Conservation (phyloP, 768 basidiomycete genomes). For the Hygrophorus pudorinus region DNA sequence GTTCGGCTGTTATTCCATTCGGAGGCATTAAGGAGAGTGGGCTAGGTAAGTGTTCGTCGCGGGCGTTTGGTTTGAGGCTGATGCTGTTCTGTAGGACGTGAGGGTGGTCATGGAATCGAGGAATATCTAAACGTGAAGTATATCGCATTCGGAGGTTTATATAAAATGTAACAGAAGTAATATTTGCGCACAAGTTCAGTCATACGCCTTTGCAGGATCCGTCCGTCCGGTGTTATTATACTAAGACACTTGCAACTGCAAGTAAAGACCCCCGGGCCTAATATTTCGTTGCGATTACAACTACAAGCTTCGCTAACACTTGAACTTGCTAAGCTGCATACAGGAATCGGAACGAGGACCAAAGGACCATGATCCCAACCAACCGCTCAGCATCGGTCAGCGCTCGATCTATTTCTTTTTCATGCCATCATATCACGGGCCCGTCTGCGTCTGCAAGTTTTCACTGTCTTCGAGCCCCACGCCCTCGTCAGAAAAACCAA, state of each 20-base stretch:
- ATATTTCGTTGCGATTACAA: too few relatives aligned
- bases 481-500: too few relatives aligned
- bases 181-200: too few relatives aligned
- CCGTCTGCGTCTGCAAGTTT: not conserved
- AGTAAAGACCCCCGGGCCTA: too few relatives aligned
- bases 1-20: conserved; percentile 67
- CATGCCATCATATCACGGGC: not conserved
- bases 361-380: conserved; percentile 1
- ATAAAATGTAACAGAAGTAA: too few relatives aligned
- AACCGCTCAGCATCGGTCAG: conserved; percentile 1
- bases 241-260: too few relatives aligned
- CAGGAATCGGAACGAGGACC: too few relatives aligned
- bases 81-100: conserved; percentile 45
- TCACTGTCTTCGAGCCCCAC: not conserved
- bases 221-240: too few relatives aligned
- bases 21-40: conserved; percentile 92
- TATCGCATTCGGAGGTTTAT: conserved; percentile 70
- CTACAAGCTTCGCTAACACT: too few relatives aligned
- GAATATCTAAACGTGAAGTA: conserved; percentile 82
- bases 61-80: not conserved
- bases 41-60: conserved; percentile 12
- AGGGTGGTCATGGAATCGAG: conserved; percentile 83
- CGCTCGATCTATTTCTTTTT: conserved; percentile 3
- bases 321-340: too few relatives aligned
- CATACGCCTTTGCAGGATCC: too few relatives aligned